Conservation (phyloP, 345 rosid species). For the Pistacia integerrima region DNA sequence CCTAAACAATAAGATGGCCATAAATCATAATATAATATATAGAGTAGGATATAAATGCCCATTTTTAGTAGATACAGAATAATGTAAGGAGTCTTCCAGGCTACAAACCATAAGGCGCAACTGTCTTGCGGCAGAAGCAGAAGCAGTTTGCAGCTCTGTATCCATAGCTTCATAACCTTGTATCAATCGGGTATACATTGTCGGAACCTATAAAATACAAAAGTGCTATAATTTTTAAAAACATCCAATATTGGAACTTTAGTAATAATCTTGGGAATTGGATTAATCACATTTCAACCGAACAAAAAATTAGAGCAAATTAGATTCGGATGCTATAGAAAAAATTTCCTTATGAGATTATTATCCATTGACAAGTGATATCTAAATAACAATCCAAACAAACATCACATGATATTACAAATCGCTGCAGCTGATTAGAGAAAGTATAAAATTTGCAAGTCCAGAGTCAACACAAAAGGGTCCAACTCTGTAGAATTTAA, state of each 20-base stretch:
- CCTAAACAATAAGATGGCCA: neutral
- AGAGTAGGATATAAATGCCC: neutral
- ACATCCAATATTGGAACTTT: neutral
- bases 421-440: neutral
- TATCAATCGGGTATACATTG: conserved; percentile 91
- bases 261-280: neutral
- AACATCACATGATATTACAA: neutral
- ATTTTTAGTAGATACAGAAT: neutral
- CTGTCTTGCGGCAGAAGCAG: conserved; percentile 73
- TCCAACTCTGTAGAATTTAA: neutral
- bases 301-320: neutral
- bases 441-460: neutral
- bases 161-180: conserved; percentile 98
- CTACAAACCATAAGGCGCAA: conserved; percentile 84
- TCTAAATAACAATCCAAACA: neutral
- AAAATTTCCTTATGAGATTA: conserved; percentile 4
- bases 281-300: neutral
- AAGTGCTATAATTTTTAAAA: conserved; percentile 3
- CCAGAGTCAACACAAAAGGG: neutral
- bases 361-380: neutral
- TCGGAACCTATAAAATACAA: conserved; percentile 71
- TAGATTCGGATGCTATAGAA: neutral
- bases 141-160: conserved; percentile 56
- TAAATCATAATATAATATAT: neutral
- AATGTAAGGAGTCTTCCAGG: neutral